Conservation (phyloP, 495 filamentous ascomycete genomes). For the Coniosporium apollinis region DNA sequence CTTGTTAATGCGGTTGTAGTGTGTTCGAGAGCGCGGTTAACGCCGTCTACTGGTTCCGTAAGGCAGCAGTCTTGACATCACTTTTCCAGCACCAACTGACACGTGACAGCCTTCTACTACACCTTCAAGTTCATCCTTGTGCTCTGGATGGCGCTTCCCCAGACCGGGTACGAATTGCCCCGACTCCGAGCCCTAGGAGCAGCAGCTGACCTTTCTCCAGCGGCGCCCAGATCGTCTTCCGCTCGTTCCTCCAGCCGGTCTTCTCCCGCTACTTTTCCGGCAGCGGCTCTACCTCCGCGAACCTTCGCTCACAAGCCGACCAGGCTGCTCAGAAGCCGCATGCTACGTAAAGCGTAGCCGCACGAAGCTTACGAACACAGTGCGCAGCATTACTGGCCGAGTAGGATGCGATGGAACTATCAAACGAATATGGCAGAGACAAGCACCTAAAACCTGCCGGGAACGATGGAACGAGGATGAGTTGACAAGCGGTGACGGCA, state of each 20-base stretch:
- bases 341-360: too few relatives aligned
- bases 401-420: too few relatives aligned
- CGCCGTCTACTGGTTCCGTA: slow-evolving; percentile 97
- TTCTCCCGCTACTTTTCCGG: slow-evolving; percentile 76
- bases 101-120: slow-evolving; percentile 74
- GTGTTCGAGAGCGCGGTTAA: slow-evolving; percentile 84
- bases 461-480: too few relatives aligned
- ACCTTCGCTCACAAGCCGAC: slow-evolving; percentile 83
- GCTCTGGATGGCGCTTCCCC: slow-evolving; percentile 92
- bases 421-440: too few relatives aligned
- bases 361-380: too few relatives aligned
- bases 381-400: too few relatives aligned
- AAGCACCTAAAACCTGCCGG: too few relatives aligned
- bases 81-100: not conserved
- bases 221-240: slow-evolving; percentile 91
- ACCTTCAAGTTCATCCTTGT: slow-evolving; percentile 97
- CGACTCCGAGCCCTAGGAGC: not conserved
- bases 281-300: slow-evolving; percentile 59
- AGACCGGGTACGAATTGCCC: slow-evolving; percentile 54
- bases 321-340: slow-evolving; percentile 36
- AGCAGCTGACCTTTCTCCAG: slow-evolving; percentile 27
- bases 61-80: slow-evolving; percentile 13
- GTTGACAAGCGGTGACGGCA: too few relatives aligned
- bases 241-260: slow-evolving; percentile 81
- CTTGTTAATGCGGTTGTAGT: slow-evolving; percentile 20